Conservation (phyloP, 257 asterid species). For the Penstemon newberryi region DNA sequence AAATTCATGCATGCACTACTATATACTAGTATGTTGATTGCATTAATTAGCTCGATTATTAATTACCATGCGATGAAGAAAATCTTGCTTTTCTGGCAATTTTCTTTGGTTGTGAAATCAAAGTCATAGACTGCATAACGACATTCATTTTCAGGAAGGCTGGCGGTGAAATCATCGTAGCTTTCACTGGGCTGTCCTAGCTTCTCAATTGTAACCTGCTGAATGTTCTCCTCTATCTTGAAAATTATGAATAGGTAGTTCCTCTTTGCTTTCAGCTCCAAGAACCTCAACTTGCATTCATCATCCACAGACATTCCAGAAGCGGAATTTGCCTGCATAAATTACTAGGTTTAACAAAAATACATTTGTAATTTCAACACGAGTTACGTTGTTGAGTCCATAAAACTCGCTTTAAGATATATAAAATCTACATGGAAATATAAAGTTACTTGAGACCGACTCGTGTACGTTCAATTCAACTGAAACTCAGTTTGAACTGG, state of each 20-base stretch:
- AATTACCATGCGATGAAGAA: slow-evolving; percentile 22
- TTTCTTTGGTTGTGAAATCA: slow-evolving; percentile 29
- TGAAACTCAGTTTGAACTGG: no score
- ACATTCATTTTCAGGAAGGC: slow-evolving; percentile 30
- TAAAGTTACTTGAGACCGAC: no score
- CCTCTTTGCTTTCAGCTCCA: slow-evolving; percentile 32
- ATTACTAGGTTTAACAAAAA: no score
- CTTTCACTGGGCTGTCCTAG: slow-evolving; percentile 20
- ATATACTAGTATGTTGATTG: no score
- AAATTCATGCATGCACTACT: no score
- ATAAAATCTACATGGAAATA: no score
- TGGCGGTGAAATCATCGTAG: slow-evolving; percentile 28
- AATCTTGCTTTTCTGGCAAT: slow-evolving; percentile 38
- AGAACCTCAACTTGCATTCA: slow-evolving; percentile 32
- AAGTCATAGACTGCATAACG: slow-evolving; percentile 37
- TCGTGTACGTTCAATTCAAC: no score
- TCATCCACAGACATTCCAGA: slow-evolving; percentile 31
- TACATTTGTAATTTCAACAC: no score
- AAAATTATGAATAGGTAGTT: slow-evolving; percentile 28
- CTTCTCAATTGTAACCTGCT: slow-evolving; percentile 29
- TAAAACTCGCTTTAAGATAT: no score
- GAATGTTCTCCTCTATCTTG: slow-evolving; percentile 32
- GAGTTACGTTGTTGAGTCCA: no score
- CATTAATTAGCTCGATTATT: no score
- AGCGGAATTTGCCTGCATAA: slow-evolving; percentile 33